Percentiles rank a stretch among this genome's conserved stretches.
Conservation (phyloP, 768 basidiomycete genomes). For the Termitomyces sp. region DNA sequence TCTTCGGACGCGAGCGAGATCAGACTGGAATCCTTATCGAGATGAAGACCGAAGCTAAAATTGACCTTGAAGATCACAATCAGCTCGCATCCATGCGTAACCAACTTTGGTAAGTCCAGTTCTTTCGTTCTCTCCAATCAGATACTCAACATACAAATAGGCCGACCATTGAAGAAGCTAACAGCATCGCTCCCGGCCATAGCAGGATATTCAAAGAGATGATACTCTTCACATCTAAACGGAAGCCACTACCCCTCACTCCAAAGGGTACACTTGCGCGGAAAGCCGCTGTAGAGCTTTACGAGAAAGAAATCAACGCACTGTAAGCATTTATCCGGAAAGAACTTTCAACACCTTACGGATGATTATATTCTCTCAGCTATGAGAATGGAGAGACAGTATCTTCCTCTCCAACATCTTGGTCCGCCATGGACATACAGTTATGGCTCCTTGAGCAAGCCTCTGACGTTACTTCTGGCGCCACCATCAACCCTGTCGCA, state of each 20-base stretch:
- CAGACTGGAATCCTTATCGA: constrained; percentile 21
- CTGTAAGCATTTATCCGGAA: constrained; percentile 18
- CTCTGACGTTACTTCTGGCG: not conserved
- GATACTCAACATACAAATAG: constrained; percentile 10
- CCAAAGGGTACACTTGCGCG: constrained; percentile 40
- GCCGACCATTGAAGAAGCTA: constrained; percentile 35
- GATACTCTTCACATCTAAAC: constrained; percentile 35
- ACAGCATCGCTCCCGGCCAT: constrained; percentile 29
- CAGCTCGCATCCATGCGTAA: constrained; percentile 23
- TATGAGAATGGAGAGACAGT: constrained; percentile 1
- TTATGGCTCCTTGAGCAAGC: constrained; percentile 4
- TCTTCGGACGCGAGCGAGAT: constrained; percentile 32
- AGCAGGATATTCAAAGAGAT: constrained; percentile 45
- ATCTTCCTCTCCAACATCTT: not conserved
- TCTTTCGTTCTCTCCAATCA: not conserved
- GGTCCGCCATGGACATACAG: not conserved
- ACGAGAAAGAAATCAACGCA: constrained; percentile 34
- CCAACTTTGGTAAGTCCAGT: constrained; percentile 21
- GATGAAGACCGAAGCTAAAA: constrained; percentile 5
- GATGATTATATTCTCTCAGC: not conserved
- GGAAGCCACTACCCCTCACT: constrained; percentile 35
- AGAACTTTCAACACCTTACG: not conserved
- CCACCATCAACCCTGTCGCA: not conserved
- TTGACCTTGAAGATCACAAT: constrained; percentile 14
- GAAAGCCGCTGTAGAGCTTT: constrained; percentile 30